A percentile compares a stretch with the other conserved stretches of the same genome.
phyloP scores from a whole-genome alignment of 169 alveolate genomes.

The Theileria parva region DNA sequence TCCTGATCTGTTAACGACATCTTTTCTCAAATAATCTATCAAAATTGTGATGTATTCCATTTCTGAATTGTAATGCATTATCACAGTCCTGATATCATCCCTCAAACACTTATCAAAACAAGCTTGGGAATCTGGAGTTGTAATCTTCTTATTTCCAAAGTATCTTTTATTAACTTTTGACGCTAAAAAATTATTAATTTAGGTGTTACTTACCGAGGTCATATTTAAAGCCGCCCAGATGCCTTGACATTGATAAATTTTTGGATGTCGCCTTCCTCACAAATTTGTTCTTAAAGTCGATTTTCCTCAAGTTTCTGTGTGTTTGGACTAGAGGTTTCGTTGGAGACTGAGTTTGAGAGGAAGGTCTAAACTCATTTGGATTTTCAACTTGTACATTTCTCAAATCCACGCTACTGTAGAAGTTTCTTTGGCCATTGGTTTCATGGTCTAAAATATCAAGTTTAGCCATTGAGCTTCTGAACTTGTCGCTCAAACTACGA shows the following conservation, averaged over 20 bases:
- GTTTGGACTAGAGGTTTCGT: background rate
- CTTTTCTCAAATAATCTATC: constrained; percentile 52
- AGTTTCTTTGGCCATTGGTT: constrained; percentile 2
- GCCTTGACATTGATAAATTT: constrained; percentile 34
- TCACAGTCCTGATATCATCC: constrained; percentile 69
- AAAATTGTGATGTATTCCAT: constrained; percentile 61
- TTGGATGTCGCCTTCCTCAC: constrained; percentile 28
- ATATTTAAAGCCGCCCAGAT: constrained; percentile 10
- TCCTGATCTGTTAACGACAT: constrained; percentile 51
- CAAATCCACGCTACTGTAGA: background rate
- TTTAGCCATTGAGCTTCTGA: constrained; percentile 27
- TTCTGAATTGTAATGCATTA: constrained; percentile 67
- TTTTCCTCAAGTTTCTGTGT: background rate
- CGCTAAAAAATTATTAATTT: background rate
- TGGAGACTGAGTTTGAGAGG: background rate
- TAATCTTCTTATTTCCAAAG: constrained; percentile 18
- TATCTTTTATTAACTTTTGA: constrained; percentile 20
- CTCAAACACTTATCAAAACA: constrained; percentile 62
- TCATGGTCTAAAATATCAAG: constrained; percentile 35
- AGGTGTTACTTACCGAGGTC: background rate
- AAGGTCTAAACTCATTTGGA: background rate
- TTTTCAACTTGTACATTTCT: background rate
- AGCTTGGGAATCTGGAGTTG: constrained; percentile 47
- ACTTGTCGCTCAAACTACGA: constrained; percentile 22
- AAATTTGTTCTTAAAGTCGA: constrained; percentile 8